Percentiles rank a stretch among this genome's conserved stretches.
phyloP scores from a whole-genome alignment of 495 filamentous ascomycete genomes.

The Chaetomium cochliodes region DNA sequence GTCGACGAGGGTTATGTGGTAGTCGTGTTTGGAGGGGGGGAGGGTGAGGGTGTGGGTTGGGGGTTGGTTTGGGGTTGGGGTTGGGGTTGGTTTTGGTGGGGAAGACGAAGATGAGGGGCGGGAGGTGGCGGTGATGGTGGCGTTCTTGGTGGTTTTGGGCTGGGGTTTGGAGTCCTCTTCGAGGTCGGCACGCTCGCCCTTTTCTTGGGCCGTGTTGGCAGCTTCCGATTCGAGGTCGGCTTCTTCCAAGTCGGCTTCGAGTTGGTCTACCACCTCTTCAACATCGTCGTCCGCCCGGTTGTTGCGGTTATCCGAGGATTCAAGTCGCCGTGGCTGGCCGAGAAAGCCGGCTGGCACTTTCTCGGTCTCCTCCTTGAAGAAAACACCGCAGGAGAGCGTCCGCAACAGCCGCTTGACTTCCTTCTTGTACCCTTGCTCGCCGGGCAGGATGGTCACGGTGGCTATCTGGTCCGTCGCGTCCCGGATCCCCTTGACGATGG shows the following conservation, averaged over 20 bases:
- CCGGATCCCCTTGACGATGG: conserved; percentile 66
- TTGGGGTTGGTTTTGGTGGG: background rate
- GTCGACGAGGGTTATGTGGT: conserved; percentile 63
- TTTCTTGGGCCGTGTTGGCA: conserved; percentile 12
- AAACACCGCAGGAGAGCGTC: conserved; percentile 38
- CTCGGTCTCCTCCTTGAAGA: conserved; percentile 38
- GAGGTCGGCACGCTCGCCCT: conserved; percentile 17
- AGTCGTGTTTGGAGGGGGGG: conserved; percentile 50
- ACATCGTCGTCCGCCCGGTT: conserved; percentile 25
- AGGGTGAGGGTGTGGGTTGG: conserved; percentile 26
- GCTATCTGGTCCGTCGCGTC: conserved; percentile 70
- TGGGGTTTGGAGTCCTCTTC: conserved; percentile 25
- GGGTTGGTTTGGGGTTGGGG: background rate
- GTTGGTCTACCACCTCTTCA: conserved; percentile 13
- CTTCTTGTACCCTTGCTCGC: conserved; percentile 54
- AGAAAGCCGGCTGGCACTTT: conserved; percentile 45
- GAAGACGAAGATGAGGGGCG: background rate
- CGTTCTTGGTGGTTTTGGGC: conserved; percentile 13
- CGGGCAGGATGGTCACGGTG: conserved; percentile 72
- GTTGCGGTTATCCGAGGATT: conserved; percentile 22
- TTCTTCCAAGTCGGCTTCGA: conserved; percentile 4
- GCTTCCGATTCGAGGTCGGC: conserved; percentile 25
- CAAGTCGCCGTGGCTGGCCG: conserved; percentile 35
- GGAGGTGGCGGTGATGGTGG: conserved; percentile 8
- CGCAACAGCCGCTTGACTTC: conserved; percentile 40